phyloP scores from a whole-genome alignment of 768 basidiomycete species.

The Tylopilus sp. region DNA sequence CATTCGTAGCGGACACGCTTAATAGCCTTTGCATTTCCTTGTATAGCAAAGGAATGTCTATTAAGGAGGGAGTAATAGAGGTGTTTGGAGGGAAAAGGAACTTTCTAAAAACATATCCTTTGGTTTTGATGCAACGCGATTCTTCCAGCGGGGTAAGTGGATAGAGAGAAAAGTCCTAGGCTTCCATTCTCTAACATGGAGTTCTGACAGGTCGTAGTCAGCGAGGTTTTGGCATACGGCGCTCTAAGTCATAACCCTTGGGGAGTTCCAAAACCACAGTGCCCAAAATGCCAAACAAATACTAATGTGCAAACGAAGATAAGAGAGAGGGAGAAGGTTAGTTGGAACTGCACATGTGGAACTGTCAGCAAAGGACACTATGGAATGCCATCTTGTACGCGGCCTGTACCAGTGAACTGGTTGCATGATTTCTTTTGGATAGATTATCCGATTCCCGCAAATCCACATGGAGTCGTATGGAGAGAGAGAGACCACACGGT shows the following conservation, averaged over 20 bases:
- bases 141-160: neutral
- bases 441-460: neutral
- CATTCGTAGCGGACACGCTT: neutral
- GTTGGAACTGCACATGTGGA: neutral
- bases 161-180: neutral
- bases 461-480: neutral
- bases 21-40: neutral
- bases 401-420: neutral
- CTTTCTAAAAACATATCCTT: neutral
- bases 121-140: conserved; percentile 1
- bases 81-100: neutral
- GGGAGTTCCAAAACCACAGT: neutral
- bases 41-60: neutral
- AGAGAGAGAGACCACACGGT: neutral
- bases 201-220: neutral
- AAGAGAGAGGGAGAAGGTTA: neutral
- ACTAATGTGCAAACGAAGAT: neutral
- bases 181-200: neutral
- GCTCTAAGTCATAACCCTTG: neutral
- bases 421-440: neutral
- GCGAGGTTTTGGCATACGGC: neutral
- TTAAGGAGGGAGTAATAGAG: neutral
- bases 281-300: neutral
- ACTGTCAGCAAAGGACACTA: neutral
- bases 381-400: neutral